Evolutionary conservation across 2,329 filamentous ascomycete species (phyloP).

Genomic region (Tolypocladium pustulatum): DNA sequence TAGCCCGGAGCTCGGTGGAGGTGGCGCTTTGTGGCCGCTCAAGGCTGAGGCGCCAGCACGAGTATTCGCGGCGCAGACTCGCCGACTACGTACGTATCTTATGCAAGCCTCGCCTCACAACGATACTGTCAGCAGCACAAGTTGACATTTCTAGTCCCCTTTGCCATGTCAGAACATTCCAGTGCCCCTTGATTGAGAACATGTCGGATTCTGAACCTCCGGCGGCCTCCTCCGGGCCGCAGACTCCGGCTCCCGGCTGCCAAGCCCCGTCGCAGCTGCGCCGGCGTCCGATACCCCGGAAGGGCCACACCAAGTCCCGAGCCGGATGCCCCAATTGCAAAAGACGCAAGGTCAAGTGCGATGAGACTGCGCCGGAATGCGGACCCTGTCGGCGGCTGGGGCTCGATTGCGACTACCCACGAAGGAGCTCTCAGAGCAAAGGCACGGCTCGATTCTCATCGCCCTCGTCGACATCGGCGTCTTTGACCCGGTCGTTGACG

Average conservation of each 20-base stretch:
- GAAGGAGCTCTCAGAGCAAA: no score
- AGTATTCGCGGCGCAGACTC: not conserved
- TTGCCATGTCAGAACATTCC: not conserved
- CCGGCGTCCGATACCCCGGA: slow-evolving; percentile 20
- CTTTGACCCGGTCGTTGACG: not conserved
- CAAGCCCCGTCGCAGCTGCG: slow-evolving; percentile 1
- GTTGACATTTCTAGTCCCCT: not conserved
- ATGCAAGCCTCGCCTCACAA: not conserved
- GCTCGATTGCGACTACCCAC: slow-evolving; percentile 22
- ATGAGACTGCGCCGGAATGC: slow-evolving; percentile 23
- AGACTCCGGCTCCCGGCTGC: not conserved
- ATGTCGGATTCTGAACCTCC: not conserved
- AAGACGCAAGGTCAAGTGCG: slow-evolving; percentile 34
- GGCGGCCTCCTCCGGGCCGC: not conserved
- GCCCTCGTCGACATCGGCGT: not conserved
- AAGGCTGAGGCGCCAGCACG: not conserved
- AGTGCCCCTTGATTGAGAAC: not conserved
- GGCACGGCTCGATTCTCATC: not conserved
- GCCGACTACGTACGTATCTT: not conserved
- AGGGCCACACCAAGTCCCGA: slow-evolving; percentile 24
- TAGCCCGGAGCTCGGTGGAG: not conserved
- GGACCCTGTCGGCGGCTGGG: slow-evolving; percentile 23
- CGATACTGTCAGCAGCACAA: not conserved
- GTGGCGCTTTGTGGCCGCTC: not conserved
- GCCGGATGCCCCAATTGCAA: slow-evolving; percentile 22